These are phyloP conservation scores for Micractinium conductrix DNA, from an alignment of 139 green algal species.

Conservation along the genomic window DNA sequence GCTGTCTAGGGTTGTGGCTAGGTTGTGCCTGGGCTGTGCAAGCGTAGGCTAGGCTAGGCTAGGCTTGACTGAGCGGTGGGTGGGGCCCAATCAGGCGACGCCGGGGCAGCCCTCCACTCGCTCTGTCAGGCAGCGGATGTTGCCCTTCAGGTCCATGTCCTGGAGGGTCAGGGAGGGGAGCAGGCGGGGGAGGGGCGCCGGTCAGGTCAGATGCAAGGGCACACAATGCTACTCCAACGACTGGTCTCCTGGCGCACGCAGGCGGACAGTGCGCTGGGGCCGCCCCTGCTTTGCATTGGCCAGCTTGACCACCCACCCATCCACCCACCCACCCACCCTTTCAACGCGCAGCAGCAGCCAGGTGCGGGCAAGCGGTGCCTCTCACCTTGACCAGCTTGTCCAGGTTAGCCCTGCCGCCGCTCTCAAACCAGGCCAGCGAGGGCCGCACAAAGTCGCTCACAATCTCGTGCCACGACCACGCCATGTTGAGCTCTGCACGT, in stretches of 20 bases:
- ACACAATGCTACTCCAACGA: no score
- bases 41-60: neutral
- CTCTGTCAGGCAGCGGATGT: slow-evolving; percentile 20
- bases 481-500: slow-evolving; percentile 21
- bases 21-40: neutral
- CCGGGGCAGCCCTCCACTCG: neutral
- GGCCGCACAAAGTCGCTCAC: slow-evolving; percentile 21
- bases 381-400: neutral
- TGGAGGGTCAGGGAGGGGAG: no score
- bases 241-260: no score
- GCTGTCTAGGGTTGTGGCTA: neutral
- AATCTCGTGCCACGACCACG: slow-evolving; percentile 26
- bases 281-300: no score
- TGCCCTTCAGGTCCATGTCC: neutral
- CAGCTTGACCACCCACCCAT: no score
- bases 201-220: no score
- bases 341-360: no score
- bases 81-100: no score
- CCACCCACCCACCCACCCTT: no score
- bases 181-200: no score
- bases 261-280: no score
- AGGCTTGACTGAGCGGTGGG: neutral
- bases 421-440: slow-evolving; percentile 14
- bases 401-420: neutral
- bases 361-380: no score